These are phyloP conservation scores for Aspergillus puulaauensis DNA, from an alignment of 2,329 filamentous ascomycete genomes.

Conservation along the genomic window DNA sequence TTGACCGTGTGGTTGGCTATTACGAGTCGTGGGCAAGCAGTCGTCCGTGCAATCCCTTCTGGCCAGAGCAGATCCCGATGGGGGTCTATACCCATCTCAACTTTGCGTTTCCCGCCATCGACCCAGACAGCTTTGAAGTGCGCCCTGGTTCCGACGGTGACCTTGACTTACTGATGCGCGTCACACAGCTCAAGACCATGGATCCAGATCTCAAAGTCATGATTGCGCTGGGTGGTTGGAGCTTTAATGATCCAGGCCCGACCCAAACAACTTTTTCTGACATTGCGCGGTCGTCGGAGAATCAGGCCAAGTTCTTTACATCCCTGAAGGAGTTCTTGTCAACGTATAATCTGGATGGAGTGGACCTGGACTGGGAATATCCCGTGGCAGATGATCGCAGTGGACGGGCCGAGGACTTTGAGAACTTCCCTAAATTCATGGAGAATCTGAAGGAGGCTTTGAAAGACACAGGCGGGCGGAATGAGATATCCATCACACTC, in stretches of 20 bases:
- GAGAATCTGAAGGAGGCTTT: constrained; percentile 15
- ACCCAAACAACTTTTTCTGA: constrained; percentile 22
- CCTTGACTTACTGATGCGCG: constrained; percentile 4
- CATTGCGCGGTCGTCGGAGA: constrained; percentile 16
- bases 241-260: constrained; percentile 33
- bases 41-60: constrained; percentile 19
- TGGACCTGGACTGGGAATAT: constrained; percentile 51
- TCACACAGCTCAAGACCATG: constrained; percentile 34
- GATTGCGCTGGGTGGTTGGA: constrained; percentile 46
- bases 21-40: constrained; percentile 34
- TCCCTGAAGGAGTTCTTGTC: constrained; percentile 41
- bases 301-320: constrained; percentile 35
- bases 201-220: constrained; percentile 28
- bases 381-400: constrained; percentile 37
- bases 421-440: constrained; percentile 30
- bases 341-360: constrained; percentile 46
- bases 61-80: constrained; percentile 14
- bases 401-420: constrained; percentile 37
- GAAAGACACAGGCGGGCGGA: constrained; percentile 12
- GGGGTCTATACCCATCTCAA: constrained; percentile 14
- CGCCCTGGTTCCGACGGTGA: background rate
- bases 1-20: constrained; percentile 30
- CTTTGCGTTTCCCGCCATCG: constrained; percentile 12
- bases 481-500: constrained; percentile 20
- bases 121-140: constrained; percentile 11